Evolutionary conservation across 2,329 filamentous ascomycete species (phyloP).

Genomic region (Botrytis fragariae): DNA sequence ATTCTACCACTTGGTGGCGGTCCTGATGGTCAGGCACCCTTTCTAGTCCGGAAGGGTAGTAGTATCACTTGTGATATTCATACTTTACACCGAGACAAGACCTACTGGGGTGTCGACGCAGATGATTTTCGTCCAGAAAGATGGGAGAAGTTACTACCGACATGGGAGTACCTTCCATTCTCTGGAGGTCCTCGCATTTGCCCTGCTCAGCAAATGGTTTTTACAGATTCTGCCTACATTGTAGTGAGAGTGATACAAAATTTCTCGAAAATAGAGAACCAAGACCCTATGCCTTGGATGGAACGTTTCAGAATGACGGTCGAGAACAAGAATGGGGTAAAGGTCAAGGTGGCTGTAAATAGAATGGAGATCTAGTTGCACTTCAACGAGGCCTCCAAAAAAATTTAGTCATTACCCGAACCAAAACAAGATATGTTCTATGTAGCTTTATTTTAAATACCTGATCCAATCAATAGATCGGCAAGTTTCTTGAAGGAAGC

Average conservation of each 20-base stretch:
- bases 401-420: too few species aligned
- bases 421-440: too few species aligned
- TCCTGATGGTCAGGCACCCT: neutral
- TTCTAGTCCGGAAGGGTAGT: neutral
- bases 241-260: neutral
- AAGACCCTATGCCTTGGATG: neutral
- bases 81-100: neutral
- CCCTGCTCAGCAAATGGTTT: neutral
- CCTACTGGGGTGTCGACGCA: slow-evolving; percentile 40
- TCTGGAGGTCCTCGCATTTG: neutral
- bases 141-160: neutral
- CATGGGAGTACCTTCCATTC: slow-evolving; percentile 5
- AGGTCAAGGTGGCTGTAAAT: too few species aligned
- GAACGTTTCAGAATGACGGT: neutral
- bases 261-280: neutral
- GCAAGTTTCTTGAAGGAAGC: too few species aligned
- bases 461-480: too few species aligned
- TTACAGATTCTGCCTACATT: neutral
- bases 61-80: neutral
- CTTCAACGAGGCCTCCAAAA: too few species aligned
- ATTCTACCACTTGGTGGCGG: neutral
- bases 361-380: too few species aligned
- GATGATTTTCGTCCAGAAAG: neutral
- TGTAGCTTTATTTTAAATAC: too few species aligned
- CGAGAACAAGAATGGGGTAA: neutral